Evolutionary conservation across 352 stramenopile genomes (phyloP), one percentile per base, ranked within the genome.

Genomic region (Pythium monospermum): DNA sequence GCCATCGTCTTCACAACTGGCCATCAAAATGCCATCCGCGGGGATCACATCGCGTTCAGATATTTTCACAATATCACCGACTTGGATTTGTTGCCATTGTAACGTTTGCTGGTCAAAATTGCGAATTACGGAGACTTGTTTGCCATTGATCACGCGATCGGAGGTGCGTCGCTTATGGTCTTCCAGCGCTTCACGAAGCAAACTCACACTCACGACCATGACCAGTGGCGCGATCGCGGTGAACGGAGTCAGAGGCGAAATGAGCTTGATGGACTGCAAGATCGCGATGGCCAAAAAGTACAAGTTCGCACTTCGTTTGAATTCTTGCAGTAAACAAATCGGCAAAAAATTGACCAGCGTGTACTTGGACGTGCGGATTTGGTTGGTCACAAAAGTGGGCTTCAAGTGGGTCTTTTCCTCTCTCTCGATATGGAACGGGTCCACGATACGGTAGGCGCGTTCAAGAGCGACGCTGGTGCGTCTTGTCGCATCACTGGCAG

Each of bases 221-320:
- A 94, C 76, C 7, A 95, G 66, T 27, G 85, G 85, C 2, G 72
- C 71, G 39, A 94, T 85, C 15, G 85, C 84, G 6, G 82, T 90
- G 45, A 84, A 64, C 25, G 78, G 75, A 11, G 68, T 86, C 10
- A 91, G 53, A 6, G 83, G 81, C 6, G 78, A 90, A 22, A 92
- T 76, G 12, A 78, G 68, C 39, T 76, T 85, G 18, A 97, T 76
- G 1, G 91, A 92, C 79, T 98, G 96, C 40, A 98, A 73, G 26
- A 91, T 68, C 4, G 87, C 87, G 38, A 98, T 94, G 53, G 88
- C 72, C 12, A 97, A 61, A 66, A 98, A 98, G 67, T 98, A 98
- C 53, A 97, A 63, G 59, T 98, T 98, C 3, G 87, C 90, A 49
- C 94, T 88, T 63, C 76, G 64, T 43, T 70, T 76, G 93, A 99